Evolutionary conservation across 1,284 basidiomycete species (phyloP), one percentile per base, ranked within the genome.

Genomic region (Cutaneotrichosporon spelunceum): DNA sequence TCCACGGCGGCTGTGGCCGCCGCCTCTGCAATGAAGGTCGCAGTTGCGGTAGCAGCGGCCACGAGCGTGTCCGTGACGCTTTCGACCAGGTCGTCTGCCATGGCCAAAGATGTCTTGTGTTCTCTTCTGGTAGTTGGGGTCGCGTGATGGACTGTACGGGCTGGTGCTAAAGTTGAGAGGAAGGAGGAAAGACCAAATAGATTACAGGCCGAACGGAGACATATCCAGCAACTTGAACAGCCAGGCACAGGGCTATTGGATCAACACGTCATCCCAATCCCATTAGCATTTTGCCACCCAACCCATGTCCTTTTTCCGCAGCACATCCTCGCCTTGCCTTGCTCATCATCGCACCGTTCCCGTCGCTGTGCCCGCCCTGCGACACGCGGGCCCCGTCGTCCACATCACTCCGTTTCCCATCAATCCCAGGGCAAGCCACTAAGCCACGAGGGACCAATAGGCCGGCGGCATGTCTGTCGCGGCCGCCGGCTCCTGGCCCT

Each of bases 401-500:
- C 45, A 47, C 45, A 21, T 23, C 45, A 26, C 23, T n/a, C 45
- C 9, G 4, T 47, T 13, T 14, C 24, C 45, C 14, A 24, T 47
- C 21, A 53, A 9, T 36, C 29, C 23, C 13, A 30, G 21, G 27
- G 13, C 29, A 36, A 29, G 19, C 21, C 16, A 42, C 19, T 19
- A 21, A 42, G 39, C 50, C 29, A n/a, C 23, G 14, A 33, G 42
- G 30, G 27, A 23, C 42, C 10, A 29, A 48, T n/a, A 33, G 11
- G 16, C 24, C 27, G 39, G 29, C 16, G 53, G 42, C 27, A 55
- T 55, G 44, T 33, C 21, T 27, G 19, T 14, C 11, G n/a, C 23
- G 56, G 21, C 30, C 34, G 33, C 53, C 34, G 61, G 57, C 19
- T 56, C 52, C 34, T 70, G 66, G n/a, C 0, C 69, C 67, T 42